Percentiles rank a stretch among this genome's conserved stretches.
Evolutionary conservation across 2,329 filamentous ascomycete genomes (phyloP).

Genomic region (Cytospora paraplurivora): DNA sequence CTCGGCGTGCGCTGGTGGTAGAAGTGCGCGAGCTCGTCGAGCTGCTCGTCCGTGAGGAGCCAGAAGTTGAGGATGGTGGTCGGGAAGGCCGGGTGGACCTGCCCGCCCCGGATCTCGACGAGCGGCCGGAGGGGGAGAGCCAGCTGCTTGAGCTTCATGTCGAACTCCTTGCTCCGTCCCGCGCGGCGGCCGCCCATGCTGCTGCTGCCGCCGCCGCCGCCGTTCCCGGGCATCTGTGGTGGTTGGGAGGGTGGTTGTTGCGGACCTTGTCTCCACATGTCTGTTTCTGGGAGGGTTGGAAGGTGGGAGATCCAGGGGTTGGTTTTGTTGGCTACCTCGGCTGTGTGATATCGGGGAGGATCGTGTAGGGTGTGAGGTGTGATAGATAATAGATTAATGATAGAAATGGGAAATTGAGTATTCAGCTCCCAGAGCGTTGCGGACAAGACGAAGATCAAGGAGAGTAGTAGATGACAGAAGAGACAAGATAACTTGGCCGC

Average conservation of each 20-base stretch:
- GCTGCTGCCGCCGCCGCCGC: conserved; percentile 9
- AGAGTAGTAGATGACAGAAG: conserved; percentile 17
- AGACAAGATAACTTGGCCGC: conserved; percentile 21
- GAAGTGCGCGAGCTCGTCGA: conserved; percentile 70
- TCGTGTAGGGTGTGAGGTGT: not conserved
- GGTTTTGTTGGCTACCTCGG: conserved; percentile 3
- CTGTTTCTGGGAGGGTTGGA: not conserved
- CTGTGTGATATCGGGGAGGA: conserved; percentile 5
- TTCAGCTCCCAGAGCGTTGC: conserved; percentile 21
- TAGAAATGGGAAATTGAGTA: conserved; percentile 5
- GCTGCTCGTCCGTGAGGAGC: conserved; percentile 70
- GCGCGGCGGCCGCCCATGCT: conserved; percentile 42
- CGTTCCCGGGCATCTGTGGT: conserved; percentile 10
- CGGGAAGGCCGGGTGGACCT: conserved; percentile 67
- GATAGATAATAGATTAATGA: conserved; percentile 12
- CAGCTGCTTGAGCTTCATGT: conserved; percentile 66
- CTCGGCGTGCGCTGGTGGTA: conserved; percentile 70
- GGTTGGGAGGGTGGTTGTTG: conserved; percentile 26
- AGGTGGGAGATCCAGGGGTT: not conserved
- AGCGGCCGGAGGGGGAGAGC: conserved; percentile 67
- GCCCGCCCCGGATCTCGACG: conserved; percentile 62
- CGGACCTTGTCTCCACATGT: conserved; percentile 15
- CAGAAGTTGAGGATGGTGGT: conserved; percentile 69
- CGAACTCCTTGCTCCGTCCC: conserved; percentile 53
- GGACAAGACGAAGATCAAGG: conserved; percentile 16